phyloP scores from a whole-genome alignment of 306 rosid genomes.

The Astragalus glycyphyllos region DNA sequence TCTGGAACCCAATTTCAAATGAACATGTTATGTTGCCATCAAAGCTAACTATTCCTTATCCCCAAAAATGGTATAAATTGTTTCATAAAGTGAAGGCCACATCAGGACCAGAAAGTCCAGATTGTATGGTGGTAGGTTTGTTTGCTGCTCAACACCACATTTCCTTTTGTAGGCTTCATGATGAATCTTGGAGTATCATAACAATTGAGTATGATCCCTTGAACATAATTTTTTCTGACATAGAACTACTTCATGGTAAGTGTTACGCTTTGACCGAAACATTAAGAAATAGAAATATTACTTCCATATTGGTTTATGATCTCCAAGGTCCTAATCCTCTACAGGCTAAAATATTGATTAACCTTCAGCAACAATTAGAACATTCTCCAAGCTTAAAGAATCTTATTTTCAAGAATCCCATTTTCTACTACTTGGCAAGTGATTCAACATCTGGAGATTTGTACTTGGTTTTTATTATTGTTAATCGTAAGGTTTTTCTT shows the following conservation, averaged over 20 bases:
- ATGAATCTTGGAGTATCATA: neutral
- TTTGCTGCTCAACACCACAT: neutral
- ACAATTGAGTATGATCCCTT: neutral
- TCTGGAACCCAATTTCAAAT: slow-evolving; percentile 1
- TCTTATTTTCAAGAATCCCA: neutral
- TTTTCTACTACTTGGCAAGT: neutral
- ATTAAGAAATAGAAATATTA: neutral
- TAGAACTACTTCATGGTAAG: slow-evolving; percentile 1
- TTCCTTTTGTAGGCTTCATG: neutral
- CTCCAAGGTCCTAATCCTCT: neutral
- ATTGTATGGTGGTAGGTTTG: neutral
- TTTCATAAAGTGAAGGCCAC: neutral
- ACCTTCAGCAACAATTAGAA: neutral
- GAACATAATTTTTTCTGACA: neutral
- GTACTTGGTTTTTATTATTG: neutral
- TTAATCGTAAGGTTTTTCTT: no score
- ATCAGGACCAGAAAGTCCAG: neutral
- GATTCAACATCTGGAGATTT: neutral
- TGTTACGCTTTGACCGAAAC: neutral
- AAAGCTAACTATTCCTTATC: neutral
- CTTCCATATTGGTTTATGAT: neutral
- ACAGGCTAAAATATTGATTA: neutral
- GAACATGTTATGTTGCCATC: neutral
- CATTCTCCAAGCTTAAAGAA: neutral
- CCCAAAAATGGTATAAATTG: no score